phyloP scores from a whole-genome alignment of 306 rosid genomes.

The Crataegus laevigata region DNA sequence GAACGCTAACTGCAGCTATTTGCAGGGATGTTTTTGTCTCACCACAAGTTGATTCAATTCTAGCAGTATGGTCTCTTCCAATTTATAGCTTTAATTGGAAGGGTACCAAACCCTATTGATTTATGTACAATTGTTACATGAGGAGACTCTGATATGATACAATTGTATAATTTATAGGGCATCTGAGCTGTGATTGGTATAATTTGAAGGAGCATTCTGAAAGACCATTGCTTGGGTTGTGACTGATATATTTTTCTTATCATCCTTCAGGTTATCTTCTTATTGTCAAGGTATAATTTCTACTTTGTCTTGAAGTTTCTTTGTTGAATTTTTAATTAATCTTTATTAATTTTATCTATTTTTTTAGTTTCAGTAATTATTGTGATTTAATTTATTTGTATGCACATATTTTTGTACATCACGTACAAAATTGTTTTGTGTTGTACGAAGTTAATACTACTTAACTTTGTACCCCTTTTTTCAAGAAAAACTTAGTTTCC shows the following conservation, averaged over 20 bases:
- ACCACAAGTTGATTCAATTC: constrained; percentile 82
- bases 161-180: constrained; percentile 47
- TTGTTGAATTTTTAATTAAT: neutral
- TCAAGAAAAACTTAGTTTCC: no score
- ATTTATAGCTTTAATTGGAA: constrained; percentile 11
- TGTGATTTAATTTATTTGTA: no score
- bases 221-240: no score
- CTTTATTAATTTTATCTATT: no score
- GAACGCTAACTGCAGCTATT: constrained; percentile 94
- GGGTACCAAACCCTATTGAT: constrained; percentile 12
- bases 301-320: constrained; percentile 5
- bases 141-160: constrained; percentile 24
- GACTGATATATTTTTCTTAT: no score
- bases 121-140: constrained; percentile 9
- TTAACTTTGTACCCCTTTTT: no score
- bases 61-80: constrained; percentile 56
- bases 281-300: constrained; percentile 63
- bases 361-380: no score
- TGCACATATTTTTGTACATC: no score
- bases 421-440: no score
- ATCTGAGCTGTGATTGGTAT: constrained; percentile 88
- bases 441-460: no score
- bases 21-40: constrained; percentile 88
- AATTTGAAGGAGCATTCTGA: no score
- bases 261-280: constrained; percentile 76